phyloP scores from a whole-genome alignment of 2,329 filamentous ascomycete genomes.

The Emydomyces testavorans region DNA sequence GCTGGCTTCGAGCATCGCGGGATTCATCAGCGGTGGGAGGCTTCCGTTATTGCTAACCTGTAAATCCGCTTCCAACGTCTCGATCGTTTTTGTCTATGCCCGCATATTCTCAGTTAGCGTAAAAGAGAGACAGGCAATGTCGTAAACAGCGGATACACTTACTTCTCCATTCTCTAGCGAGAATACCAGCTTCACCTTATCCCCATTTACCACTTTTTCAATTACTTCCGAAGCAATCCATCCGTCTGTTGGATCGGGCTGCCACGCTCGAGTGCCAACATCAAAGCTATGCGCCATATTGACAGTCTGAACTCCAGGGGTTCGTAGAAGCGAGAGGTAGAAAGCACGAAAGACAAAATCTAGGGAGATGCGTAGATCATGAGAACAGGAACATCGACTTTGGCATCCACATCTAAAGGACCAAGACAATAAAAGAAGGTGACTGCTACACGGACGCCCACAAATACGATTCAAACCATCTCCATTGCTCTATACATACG shows the following conservation, averaged over 20 bases:
- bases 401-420: constrained; percentile 8
- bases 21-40: constrained; percentile 93
- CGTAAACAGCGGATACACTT: constrained; percentile 20
- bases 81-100: constrained; percentile 61
- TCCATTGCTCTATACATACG: too few relatives aligned
- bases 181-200: constrained; percentile 81
- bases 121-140: constrained; percentile 8
- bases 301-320: not conserved
- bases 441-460: too few relatives aligned
- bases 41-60: constrained; percentile 64
- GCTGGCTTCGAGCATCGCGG: constrained; percentile 93
- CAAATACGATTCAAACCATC: too few relatives aligned
- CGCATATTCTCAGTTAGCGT: not conserved
- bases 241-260: constrained; percentile 88
- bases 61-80: constrained; percentile 65
- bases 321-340: not conserved
- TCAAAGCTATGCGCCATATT: constrained; percentile 89
- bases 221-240: constrained; percentile 94
- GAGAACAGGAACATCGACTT: constrained; percentile 2
- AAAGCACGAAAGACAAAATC: not conserved
- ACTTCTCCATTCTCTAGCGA: constrained; percentile 89
- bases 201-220: constrained; percentile 69
- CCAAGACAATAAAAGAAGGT: not conserved
- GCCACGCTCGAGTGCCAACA: constrained; percentile 94
- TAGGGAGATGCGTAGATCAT: not conserved